Evolutionary conservation across 2,329 filamentous ascomycete genomes (phyloP).

Genomic region (Penicillium sp.): DNA sequence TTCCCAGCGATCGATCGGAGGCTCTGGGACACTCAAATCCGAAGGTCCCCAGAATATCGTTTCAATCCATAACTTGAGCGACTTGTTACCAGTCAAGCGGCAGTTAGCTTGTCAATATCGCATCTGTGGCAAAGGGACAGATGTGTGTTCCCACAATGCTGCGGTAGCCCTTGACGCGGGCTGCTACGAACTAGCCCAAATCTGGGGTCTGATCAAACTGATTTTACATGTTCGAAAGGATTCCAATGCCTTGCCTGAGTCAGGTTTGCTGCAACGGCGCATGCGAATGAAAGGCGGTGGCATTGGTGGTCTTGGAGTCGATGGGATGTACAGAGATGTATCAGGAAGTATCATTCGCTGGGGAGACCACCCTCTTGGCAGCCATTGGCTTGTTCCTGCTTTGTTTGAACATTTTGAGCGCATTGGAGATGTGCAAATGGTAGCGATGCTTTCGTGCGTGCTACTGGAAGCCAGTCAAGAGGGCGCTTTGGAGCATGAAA

Average conservation of each 20-base stretch:
- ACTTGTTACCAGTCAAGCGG: conserved; percentile 74
- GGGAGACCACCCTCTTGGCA: conserved; percentile 59
- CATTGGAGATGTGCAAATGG: conserved; percentile 64
- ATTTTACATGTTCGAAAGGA: conserved; percentile 76
- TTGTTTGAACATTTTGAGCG: conserved; percentile 62
- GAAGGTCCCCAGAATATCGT: conserved; percentile 66
- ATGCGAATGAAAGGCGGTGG: conserved; percentile 34
- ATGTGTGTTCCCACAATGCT: conserved; percentile 83
- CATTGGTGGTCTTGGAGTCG: conserved; percentile 32
- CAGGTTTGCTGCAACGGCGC: conserved; percentile 61
- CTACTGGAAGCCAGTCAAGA: conserved; percentile 53
- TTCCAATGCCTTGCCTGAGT: conserved; percentile 61
- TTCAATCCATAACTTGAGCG: conserved; percentile 69
- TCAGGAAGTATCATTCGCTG: conserved; percentile 54
- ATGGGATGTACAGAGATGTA: conserved; percentile 36
- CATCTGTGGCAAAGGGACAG: conserved; percentile 79
- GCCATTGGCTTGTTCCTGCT: conserved; percentile 57
- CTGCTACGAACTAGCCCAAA: conserved; percentile 69
- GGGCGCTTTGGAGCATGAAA: conserved; percentile 31
- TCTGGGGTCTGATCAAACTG: conserved; percentile 81
- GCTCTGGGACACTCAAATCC: conserved; percentile 54
- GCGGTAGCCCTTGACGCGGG: conserved; percentile 71
- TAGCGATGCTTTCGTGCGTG: conserved; percentile 65
- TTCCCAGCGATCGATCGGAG: conserved; percentile 56
- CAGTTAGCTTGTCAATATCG: conserved; percentile 76